Conservation (phyloP, 306 rosid species). For the Cicer pinnatifidum region DNA sequence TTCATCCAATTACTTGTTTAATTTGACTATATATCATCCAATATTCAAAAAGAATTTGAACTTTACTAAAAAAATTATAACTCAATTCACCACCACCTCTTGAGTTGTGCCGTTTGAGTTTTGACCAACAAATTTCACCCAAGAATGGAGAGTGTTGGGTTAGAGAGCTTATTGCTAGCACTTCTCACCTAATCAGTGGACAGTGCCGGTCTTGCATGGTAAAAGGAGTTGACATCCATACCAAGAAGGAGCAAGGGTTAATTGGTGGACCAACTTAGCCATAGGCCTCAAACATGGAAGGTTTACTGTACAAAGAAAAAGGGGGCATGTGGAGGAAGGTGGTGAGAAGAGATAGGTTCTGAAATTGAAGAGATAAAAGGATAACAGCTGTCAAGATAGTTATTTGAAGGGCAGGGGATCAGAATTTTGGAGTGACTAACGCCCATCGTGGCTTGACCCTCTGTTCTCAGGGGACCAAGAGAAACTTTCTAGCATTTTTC, state of each 20-base stretch:
- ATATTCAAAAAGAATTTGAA: no score
- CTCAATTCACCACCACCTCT: not conserved
- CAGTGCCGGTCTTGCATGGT: not conserved
- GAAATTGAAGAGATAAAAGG: not conserved
- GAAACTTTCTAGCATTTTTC: not conserved
- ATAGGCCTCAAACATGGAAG: not conserved
- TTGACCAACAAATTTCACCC: not conserved
- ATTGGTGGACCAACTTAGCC: not conserved
- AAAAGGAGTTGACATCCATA: constrained; percentile 4
- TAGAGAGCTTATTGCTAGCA: not conserved
- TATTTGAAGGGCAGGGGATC: not conserved
- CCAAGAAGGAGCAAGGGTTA: not conserved
- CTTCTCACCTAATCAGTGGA: not conserved
- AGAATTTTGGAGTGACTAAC: not conserved
- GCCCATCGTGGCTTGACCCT: not conserved
- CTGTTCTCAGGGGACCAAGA: not conserved
- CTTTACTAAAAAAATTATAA: not conserved
- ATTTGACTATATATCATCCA: not conserved
- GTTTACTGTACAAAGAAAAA: constrained; percentile 5
- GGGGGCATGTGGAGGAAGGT: not conserved
- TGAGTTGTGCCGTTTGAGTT: not conserved
- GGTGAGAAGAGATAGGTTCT: not conserved
- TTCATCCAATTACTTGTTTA: not conserved
- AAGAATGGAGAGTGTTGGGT: not conserved
- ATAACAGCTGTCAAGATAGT: not conserved